A percentile compares a stretch with the other conserved stretches of the same genome.
phyloP scores from a whole-genome alignment of 805 yeast species.

The Barnettozyma pratensis region DNA sequence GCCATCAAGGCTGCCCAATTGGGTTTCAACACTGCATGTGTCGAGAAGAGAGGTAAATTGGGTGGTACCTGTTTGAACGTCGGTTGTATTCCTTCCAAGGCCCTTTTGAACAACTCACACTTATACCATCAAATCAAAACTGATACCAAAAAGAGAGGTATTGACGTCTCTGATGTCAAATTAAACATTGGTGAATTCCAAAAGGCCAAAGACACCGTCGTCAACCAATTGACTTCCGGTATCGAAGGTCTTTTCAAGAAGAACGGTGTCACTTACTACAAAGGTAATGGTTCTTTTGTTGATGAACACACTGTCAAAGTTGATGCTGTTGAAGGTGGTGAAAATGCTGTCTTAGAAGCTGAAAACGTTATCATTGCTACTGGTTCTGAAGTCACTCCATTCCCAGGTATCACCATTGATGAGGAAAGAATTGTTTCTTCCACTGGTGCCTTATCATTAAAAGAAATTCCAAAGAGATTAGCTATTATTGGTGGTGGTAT shows the following conservation, averaged over 20 bases:
- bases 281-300: slow-evolving; percentile 86
- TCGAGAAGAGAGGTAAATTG: slow-evolving; percentile 91
- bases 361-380: slow-evolving; percentile 93
- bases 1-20: slow-evolving; percentile 98
- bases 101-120: slow-evolving; percentile 91
- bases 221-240: slow-evolving; percentile 86
- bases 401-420: slow-evolving; percentile 96
- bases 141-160: slow-evolving; percentile 86
- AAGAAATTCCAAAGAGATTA: slow-evolving; percentile 87
- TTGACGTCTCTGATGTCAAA: slow-evolving; percentile 72
- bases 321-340: slow-evolving; percentile 81
- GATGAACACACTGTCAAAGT: slow-evolving; percentile 76
- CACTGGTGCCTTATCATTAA: slow-evolving; percentile 82
- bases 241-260: slow-evolving; percentile 92
- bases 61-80: slow-evolving; percentile 99
- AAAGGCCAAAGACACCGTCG: slow-evolving; percentile 90
- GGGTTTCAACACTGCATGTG: slow-evolving; percentile 91
- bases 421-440: slow-evolving; percentile 96
- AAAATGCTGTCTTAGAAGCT: slow-evolving; percentile 68
- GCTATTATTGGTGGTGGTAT: slow-evolving; percentile 99
- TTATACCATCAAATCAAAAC: slow-evolving; percentile 82
- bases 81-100: slow-evolving; percentile 98
- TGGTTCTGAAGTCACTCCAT: slow-evolving; percentile 97
- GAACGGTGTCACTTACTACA: slow-evolving; percentile 89
- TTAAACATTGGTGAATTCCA: slow-evolving; percentile 77